A percentile compares a stretch with the other conserved stretches of the same genome.
Evolutionary conservation across 2,329 filamentous ascomycete genomes (phyloP).

Genomic region (Sporothrix euskadiensis): DNA sequence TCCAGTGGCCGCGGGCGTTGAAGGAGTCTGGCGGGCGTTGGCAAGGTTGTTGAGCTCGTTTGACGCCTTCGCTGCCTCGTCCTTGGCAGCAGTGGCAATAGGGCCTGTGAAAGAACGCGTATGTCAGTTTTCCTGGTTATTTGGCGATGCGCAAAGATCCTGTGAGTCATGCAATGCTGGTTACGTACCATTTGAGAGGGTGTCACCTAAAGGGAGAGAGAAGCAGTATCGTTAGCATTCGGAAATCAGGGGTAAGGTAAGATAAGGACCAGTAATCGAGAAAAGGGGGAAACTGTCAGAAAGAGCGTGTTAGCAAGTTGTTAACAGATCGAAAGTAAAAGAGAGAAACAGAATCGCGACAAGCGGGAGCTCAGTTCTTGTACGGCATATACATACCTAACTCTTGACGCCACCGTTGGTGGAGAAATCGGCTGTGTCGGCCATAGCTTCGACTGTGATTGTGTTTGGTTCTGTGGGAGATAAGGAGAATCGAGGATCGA

Average conservation of each 20-base stretch:
- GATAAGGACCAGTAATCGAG: background rate
- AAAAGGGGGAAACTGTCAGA: background rate
- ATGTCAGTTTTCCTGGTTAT: constrained; percentile 5
- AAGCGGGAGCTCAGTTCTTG: background rate
- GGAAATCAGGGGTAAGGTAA: background rate
- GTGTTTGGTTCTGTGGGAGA: constrained; percentile 4
- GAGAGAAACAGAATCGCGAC: background rate
- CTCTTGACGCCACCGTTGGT: constrained; percentile 53
- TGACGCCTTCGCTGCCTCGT: constrained; percentile 56
- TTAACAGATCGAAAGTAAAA: background rate
- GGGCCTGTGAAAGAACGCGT: constrained; percentile 48
- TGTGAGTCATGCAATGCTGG: background rate
- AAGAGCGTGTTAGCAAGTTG: background rate
- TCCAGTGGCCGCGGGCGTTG: constrained; percentile 55
- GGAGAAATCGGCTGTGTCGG: constrained; percentile 45
- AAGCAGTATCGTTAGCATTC: background rate
- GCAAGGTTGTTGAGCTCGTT: constrained; percentile 60
- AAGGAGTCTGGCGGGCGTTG: constrained; percentile 56
- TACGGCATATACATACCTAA: constrained; percentile 47
- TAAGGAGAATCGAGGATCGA: background rate
- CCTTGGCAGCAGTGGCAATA: constrained; percentile 59
- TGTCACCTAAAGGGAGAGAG: background rate
- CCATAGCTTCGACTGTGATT: constrained; percentile 41
- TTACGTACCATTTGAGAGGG: constrained; percentile 6
- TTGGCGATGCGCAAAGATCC: too few species aligned